Base-by-base conservation (phyloP, 768 basidiomycete genomes). In the Suillus placidus region DNA sequence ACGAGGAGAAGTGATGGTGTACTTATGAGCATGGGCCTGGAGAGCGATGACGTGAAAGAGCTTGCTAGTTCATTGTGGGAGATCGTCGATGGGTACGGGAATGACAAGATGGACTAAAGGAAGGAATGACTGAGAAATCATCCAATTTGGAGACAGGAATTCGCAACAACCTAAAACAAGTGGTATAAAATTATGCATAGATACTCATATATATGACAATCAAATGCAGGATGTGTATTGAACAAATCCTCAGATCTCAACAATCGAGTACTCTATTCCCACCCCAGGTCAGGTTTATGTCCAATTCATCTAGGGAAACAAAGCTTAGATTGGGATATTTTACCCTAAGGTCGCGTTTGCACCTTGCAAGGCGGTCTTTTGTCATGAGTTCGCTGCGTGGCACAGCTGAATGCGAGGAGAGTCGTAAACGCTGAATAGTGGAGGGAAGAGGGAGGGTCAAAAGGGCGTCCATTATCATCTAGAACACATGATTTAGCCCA, bases 41-140 rank as follows among this genome's bases (percentile, higher is more conserved):
- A 87, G 63, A 66, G 73, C 4, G 90, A 90, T 66, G 88, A 89
- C 5, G 69, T 89, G 62, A 81, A 71, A 63, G 88, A 88, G 60
- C 73, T 91, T 40, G 80, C 75, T 18, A 84, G 86, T 68, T 83
- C 83, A 47, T 70, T 91, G 56, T 89, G 90, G 88, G 83, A 80
- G 23, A 76, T 90, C 35, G 81, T 83, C 57, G 88, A 88, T 65
- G 74, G 64, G 20, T 81, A 78, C 57, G 80, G 69, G 38, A 64
- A 35, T 37, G 70, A 69, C 26, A 55, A 60, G 20, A 55, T 71
- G 37, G 76, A 68, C 2, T 26, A 26, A 26, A 26, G 76, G 73
- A 56, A 72, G 69, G 18, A 73, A 71, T 42, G 68, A 63, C 43
- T 71, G 40, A 68, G 20, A 13, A 30, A 23, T 37, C 13, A 60